Conservation (phyloP, 202 grass and related monocot species). For the Setaria viridis region DNA sequence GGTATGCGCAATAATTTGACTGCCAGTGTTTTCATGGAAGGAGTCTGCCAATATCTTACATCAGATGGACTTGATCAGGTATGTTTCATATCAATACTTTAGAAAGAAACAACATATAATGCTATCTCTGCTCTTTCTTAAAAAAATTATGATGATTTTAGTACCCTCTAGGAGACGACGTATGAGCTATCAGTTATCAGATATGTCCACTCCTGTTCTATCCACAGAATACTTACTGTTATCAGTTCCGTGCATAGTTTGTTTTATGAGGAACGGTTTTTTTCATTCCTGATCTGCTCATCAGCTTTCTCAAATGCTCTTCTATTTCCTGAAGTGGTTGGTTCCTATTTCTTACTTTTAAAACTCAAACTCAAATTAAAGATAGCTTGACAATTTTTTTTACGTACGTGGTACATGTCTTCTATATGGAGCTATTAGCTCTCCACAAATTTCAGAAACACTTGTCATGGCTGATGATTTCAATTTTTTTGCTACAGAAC, state of each 20-base stretch:
- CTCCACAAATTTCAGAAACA: background rate
- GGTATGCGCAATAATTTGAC: constrained; percentile 1
- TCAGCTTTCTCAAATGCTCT: constrained; percentile 32
- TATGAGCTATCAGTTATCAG: constrained; percentile 1
- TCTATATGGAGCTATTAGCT: constrained; percentile 34
- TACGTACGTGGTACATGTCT: constrained; percentile 34
- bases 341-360: constrained; percentile 34
- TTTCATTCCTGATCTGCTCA: constrained; percentile 26
- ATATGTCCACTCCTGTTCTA: constrained; percentile 33
- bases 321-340: constrained; percentile 42
- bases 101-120: background rate
- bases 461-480: background rate
- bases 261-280: constrained; percentile 5
- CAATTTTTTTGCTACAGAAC: constrained; percentile 42
- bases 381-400: background rate
- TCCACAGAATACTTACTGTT: constrained; percentile 33
- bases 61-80: constrained; percentile 29
- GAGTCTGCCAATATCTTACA: background rate
- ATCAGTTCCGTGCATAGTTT: constrained; percentile 30
- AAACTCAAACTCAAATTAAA: constrained; percentile 30
- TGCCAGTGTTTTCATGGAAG: background rate
- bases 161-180: constrained; percentile 19
- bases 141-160: constrained; percentile 1
- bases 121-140: background rate
- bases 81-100: constrained; percentile 23